These are phyloP conservation scores for Brassica cretica DNA, from an alignment of 345 rosid genomes.

Conservation along the genomic window DNA sequence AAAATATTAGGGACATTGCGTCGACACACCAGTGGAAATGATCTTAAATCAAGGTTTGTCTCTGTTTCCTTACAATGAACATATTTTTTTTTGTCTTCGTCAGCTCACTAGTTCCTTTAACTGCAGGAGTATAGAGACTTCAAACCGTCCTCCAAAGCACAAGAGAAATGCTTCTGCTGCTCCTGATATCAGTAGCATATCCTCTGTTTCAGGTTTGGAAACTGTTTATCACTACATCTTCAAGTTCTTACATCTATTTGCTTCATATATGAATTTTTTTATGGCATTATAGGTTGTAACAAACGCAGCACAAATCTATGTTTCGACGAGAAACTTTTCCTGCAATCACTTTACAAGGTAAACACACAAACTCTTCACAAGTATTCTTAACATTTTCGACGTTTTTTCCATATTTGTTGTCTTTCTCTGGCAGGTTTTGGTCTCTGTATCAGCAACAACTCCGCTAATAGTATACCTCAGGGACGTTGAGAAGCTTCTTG, in stretches of 20 bases:
- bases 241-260: slow-evolving; percentile 7
- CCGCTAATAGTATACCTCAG: slow-evolving; percentile 75
- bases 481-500: slow-evolving; percentile 79
- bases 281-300: slow-evolving; percentile 44
- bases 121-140: slow-evolving; percentile 54
- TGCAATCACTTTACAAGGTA: slow-evolving; percentile 93
- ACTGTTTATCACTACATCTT: slow-evolving; percentile 14
- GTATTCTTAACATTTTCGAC: background rate
- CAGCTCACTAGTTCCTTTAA: slow-evolving; percentile 9
- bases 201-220: slow-evolving; percentile 53
- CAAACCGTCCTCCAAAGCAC: slow-evolving; percentile 52
- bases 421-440: slow-evolving; percentile 60
- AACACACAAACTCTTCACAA: background rate
- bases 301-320: slow-evolving; percentile 70
- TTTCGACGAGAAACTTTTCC: slow-evolving; percentile 73
- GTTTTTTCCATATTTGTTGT: background rate
- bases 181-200: slow-evolving; percentile 46
- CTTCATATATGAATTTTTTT: background rate
- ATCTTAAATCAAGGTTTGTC: slow-evolving; percentile 65
- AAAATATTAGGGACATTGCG: slow-evolving; percentile 48
- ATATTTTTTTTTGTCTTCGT: background rate
- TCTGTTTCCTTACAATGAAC: background rate
- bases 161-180: slow-evolving; percentile 68
- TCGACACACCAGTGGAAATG: slow-evolving; percentile 56
- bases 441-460: slow-evolving; percentile 59